Evolutionary conservation across 148 eudicot species (phyloP), one percentile per base, ranked within the genome.

Genomic region (Chenopodium quinoa): DNA sequence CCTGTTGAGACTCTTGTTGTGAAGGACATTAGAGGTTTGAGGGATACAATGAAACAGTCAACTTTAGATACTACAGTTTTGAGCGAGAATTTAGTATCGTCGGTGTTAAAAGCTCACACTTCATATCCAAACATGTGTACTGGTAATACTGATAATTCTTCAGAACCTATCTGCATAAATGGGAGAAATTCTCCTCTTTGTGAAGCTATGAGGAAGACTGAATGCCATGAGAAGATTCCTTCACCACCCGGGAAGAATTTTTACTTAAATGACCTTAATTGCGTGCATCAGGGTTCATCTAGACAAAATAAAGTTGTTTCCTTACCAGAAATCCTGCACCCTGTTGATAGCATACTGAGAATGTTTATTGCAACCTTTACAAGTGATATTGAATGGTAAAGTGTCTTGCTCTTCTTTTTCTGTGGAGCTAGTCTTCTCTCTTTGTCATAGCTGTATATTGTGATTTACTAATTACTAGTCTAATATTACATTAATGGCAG

Each of bases 311-410:
- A 82, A 84, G 91, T 37, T 71, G 89, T 92, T 78, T 88, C 97
- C 62, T 82, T 95, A 88, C 95, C 91, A 14, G 98, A 93, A 82
- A 88, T 93, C 22, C 85, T 95, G 82, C 85, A 90, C 85, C 98
- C 98, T 75, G 81, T 95, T 80, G 86, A 86, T 74, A 90, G 88
- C 85, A 88, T 95, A 73, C 40, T 84, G 60, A 88, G 82, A 80
- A 87, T 95, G 54, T 95, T 95, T 54, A 85, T 95, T 80, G 94
- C 98, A 23, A 95, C 98, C 79, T 93, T 95, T 83, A 95, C 98
- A 7, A 85, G 93, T 76, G 93, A 95, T 82, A 86, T 95, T 71
- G 79, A 76, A 64, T 95, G 98, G 98, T 95, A 89, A 88, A 25
- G 83, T 56, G 37, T 40, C 75, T 12, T 25, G n/a, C 67, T 64